Base-by-base conservation (phyloP, 179 eudicot species). In the Vitellaria paradoxa region DNA sequence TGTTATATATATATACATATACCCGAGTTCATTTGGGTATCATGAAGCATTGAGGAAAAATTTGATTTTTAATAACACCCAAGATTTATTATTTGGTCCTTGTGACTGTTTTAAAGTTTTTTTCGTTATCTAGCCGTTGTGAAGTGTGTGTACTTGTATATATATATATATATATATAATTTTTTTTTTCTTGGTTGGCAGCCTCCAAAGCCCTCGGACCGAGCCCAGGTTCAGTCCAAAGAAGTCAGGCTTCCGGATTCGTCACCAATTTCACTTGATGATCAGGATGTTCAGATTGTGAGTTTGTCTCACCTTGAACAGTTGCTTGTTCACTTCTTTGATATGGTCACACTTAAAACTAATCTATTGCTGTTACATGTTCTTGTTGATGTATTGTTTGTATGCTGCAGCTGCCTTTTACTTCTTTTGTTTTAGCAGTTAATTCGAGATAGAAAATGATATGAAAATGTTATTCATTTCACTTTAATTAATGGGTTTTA, bases 281-380 rank as follows among this genome's bases (percentile, higher is more conserved):
- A 94, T 72, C 97, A 94, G 78, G 99, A 96, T 84, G 97, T 92
- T 77, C 95, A 89, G 72, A 90, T 96, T 84, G 99, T 94, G 24
- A 85, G 98, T 82, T 83, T 46, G 42, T 71, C n/a, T 65, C 50
- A 37, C 69, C 67, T 72, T 10, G 50, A 21, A 7, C 24, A 40
- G 20, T 30, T 68, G 46, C 65, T 64, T 68, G 4, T 45, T 30
- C 37, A 52, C 11, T 20, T 81, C 11, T n/a, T 18, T 72, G 23
- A 42, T 26, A 13, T 49, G n/a, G 15, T 62, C 37, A 61, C 26
- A 26, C 15, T 53, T 77, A 65, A 26, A 23, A 40, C 67, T 75
- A 52, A 30, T 53, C 15, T 45, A 13, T 74, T 30, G 0, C 14
- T 23, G n/a, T 45, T 77, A 0, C 8, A 52, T 18, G 6, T 21